Conservation (phyloP, 306 rosid genomes). For the Cotoneaster glaucophyllus region DNA sequence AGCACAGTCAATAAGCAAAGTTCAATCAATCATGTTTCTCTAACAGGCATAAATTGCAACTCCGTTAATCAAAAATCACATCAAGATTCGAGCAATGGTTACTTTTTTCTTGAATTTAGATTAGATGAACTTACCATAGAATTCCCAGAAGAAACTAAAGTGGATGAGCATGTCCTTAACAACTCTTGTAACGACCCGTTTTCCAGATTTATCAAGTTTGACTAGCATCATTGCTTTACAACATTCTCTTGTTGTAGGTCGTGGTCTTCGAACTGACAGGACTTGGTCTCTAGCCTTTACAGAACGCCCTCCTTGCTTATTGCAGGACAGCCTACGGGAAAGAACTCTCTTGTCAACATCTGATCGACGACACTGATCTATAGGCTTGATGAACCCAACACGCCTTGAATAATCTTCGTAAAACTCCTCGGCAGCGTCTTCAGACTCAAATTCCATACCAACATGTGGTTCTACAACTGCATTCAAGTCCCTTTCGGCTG, state of each 20-base stretch:
- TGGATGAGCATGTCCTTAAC: slow-evolving; percentile 20
- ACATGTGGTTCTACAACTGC: neutral
- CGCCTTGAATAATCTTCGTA: neutral
- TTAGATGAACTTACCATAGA: slow-evolving; percentile 1
- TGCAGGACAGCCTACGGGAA: neutral
- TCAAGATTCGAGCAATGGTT: neutral
- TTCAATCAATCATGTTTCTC: neutral
- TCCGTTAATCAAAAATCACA: neutral
- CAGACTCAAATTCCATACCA: slow-evolving; percentile 9
- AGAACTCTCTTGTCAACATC: slow-evolving; percentile 7
- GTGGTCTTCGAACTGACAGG: slow-evolving; percentile 18
- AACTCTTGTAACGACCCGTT: slow-evolving; percentile 35
- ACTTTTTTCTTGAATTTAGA: neutral
- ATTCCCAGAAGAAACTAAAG: neutral
- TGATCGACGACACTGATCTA: neutral
- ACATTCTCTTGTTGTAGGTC: slow-evolving; percentile 34
- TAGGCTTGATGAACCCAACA: neutral
- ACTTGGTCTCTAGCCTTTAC: slow-evolving; percentile 10
- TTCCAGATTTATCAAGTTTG: slow-evolving; percentile 27
- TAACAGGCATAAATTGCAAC: neutral
- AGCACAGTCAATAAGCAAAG: neutral
- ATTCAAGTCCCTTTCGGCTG: neutral
- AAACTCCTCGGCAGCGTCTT: neutral
- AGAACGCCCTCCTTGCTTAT: neutral
- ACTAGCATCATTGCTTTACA: slow-evolving; percentile 40